A percentile compares a stretch with the other conserved stretches of the same genome.
Conservation (phyloP, 257 asterid genomes). For the Solanum neorickii region DNA sequence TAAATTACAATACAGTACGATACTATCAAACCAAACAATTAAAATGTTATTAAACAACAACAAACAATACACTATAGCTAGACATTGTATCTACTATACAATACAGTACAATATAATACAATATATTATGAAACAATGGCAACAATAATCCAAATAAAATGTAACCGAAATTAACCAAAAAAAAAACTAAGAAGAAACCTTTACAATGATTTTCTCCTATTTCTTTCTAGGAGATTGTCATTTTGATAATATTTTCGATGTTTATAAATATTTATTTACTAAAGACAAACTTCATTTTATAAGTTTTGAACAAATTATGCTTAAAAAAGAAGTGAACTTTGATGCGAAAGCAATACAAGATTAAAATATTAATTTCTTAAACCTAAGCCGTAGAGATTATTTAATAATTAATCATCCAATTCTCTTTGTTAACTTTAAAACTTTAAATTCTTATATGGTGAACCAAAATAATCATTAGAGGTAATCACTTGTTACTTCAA, state of each 20-base stretch:
- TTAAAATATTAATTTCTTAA: background rate
- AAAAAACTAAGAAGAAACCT: background rate
- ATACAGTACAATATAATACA: no score
- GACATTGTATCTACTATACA: no score
- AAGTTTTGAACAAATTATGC: background rate
- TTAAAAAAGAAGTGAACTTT: background rate
- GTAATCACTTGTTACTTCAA: background rate
- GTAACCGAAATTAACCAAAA: background rate
- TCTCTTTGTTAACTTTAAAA: background rate
- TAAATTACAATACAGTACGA: no score
- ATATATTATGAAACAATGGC: no score
- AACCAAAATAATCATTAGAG: background rate
- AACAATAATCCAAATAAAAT: no score
- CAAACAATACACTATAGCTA: no score
- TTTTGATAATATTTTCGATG: background rate
- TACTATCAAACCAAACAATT: no score
- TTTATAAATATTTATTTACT: background rate
- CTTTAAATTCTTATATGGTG: background rate
- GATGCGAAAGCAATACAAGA: background rate
- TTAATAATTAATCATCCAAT: background rate
- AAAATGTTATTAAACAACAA: no score
- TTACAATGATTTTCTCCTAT: background rate
- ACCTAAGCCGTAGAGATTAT: background rate
- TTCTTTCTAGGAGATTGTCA: background rate
- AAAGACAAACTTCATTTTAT: background rate